These are phyloP conservation scores for Sindora glabra DNA, from an alignment of 306 rosid genomes.

Conservation along the genomic window DNA sequence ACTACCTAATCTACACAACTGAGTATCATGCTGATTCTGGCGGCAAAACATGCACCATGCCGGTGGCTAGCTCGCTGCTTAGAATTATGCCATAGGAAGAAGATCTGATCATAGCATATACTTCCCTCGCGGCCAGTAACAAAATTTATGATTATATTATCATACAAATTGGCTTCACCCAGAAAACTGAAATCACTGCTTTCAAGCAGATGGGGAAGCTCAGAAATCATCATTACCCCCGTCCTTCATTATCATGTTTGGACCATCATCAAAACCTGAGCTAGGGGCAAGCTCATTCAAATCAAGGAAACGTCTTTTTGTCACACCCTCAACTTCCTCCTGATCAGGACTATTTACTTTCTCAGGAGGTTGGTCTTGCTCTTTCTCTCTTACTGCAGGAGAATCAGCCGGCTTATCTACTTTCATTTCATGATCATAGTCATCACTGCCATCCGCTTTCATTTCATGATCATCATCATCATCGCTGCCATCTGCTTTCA, in stretches of 20 bases:
- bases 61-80: conserved; percentile 44
- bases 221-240: conserved; percentile 58
- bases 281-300: conserved; percentile 94
- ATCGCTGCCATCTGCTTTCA: conserved; percentile 52
- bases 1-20: conserved; percentile 85
- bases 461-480: conserved; percentile 45
- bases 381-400: conserved; percentile 40
- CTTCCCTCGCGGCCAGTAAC: conserved; percentile 58
- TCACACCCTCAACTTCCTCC: conserved; percentile 63
- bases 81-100: conserved; percentile 53
- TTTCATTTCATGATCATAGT: conserved; percentile 41
- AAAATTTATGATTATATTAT: conserved; percentile 68
- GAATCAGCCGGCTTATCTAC: conserved; percentile 40
- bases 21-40: conserved; percentile 59
- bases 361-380: conserved; percentile 55
- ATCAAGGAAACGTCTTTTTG: conserved; percentile 79
- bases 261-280: conserved; percentile 86
- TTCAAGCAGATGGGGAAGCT: conserved; percentile 33
- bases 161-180: conserved; percentile 53
- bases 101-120: conserved; percentile 35
- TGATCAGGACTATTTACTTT: conserved; percentile 58
- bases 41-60: conserved; percentile 50
- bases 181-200: conserved; percentile 22
- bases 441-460: too few species aligned
- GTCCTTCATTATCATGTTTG: conserved; percentile 57